phyloP scores from a whole-genome alignment of 352 stramenopile genomes.

The Phytophthora aleatoria region DNA sequence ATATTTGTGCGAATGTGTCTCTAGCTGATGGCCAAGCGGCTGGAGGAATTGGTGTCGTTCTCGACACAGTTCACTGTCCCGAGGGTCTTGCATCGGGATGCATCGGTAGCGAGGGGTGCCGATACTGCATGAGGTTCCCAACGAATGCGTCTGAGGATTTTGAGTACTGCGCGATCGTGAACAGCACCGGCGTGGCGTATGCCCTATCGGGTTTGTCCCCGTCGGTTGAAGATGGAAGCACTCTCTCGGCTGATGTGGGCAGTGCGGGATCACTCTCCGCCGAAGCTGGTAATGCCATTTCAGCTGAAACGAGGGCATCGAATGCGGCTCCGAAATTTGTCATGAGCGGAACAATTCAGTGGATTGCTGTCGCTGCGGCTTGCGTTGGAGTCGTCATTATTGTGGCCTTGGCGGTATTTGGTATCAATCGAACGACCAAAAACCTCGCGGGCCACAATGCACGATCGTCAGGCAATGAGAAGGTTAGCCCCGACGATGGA shows the following conservation, averaged over 20 bases:
- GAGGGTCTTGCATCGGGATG: constrained; percentile 31
- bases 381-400: constrained; percentile 17
- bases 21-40: constrained; percentile 34
- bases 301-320: constrained; percentile 1
- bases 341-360: not conserved
- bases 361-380: constrained; percentile 4
- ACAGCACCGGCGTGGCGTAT: constrained; percentile 17
- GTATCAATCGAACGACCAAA: constrained; percentile 15
- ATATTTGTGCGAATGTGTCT: constrained; percentile 17
- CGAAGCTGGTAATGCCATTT: constrained; percentile 1
- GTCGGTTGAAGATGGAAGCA: constrained; percentile 2
- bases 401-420: constrained; percentile 14
- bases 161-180: constrained; percentile 34
- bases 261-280: not conserved
- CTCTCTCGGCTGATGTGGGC: not conserved
- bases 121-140: constrained; percentile 40
- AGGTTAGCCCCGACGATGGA: constrained; percentile 9
- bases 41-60: constrained; percentile 34
- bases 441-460: not conserved
- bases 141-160: constrained; percentile 28
- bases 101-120: constrained; percentile 29
- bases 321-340: not conserved
- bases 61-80: constrained; percentile 33
- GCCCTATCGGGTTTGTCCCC: constrained; percentile 11
- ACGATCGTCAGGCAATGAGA: constrained; percentile 9